A percentile compares a stretch with the other conserved stretches of the same genome.
phyloP scores from a whole-genome alignment of 73 alveolate genomes.

The Paraurostyla sp. region DNA sequence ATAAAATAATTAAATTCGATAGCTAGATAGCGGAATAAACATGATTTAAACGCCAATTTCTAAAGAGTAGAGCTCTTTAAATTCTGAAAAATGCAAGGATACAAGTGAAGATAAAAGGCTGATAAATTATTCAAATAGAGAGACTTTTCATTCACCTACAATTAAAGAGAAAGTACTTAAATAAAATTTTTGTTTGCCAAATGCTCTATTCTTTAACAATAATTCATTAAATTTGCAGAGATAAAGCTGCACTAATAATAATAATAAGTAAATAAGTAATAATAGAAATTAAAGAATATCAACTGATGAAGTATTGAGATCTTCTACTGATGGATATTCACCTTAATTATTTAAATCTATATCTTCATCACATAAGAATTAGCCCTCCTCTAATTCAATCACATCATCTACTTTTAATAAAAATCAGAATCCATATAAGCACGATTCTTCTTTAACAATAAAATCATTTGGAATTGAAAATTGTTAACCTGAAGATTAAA shows the following conservation, averaged over 20 bases:
- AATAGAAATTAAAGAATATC: neutral
- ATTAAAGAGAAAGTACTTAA: neutral
- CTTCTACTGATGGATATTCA: too few species aligned
- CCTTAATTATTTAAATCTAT: too few species aligned
- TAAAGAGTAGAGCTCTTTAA: neutral
- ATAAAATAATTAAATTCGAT: neutral
- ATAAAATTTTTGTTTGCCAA: slow-evolving; percentile 13
- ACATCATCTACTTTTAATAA: neutral
- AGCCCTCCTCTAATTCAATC: neutral
- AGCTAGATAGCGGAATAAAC: slow-evolving; percentile 4
- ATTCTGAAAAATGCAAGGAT: neutral
- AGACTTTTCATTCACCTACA: neutral
- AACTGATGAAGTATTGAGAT: too few species aligned
- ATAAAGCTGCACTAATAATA: neutral
- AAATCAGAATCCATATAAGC: neutral
- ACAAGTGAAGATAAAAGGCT: neutral
- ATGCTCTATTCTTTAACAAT: neutral
- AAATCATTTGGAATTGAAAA: slow-evolving; percentile 26
- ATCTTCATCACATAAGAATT: too few species aligned
- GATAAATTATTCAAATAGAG: neutral
- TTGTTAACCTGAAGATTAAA: neutral
- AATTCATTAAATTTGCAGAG: neutral
- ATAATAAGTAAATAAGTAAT: neutral
- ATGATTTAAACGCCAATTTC: slow-evolving; percentile 5
- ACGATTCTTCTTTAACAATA: neutral